phyloP scores from a whole-genome alignment of 768 basidiomycete species.

The Auriscalpium orientale region DNA sequence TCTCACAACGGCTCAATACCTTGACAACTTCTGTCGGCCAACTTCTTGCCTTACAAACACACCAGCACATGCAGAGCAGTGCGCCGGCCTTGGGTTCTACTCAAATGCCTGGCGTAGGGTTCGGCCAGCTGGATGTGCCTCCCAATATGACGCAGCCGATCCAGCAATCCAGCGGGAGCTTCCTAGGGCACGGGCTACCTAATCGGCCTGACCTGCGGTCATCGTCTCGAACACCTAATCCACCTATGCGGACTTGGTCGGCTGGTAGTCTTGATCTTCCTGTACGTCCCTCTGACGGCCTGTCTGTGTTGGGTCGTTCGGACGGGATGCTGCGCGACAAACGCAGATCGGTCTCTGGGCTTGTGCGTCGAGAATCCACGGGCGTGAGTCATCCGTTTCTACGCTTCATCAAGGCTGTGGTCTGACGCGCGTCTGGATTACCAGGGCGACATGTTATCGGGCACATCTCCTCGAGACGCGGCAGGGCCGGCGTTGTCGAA shows the following conservation, averaged over 20 bases:
- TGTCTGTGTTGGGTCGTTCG: conserved; percentile 28
- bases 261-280: conserved; percentile 73
- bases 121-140: conserved; percentile 37
- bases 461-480: conserved; percentile 51
- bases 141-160: conserved; percentile 34
- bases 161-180: conserved; percentile 26
- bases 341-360: conserved; percentile 62
- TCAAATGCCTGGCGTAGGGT: conserved; percentile 23
- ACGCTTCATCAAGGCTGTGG: conserved; percentile 5
- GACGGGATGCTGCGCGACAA: conserved; percentile 52
- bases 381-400: conserved; percentile 41
- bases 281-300: conserved; percentile 40
- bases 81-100: conserved; percentile 18
- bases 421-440: background rate
- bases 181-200: conserved; percentile 55
- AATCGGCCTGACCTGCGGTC: conserved; percentile 59
- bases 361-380: conserved; percentile 68
- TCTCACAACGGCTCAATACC: conserved; percentile 71
- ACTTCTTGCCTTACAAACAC: conserved; percentile 73
- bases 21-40: conserved; percentile 82
- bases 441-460: conserved; percentile 48
- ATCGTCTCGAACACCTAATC: conserved; percentile 53
- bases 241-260: conserved; percentile 80
- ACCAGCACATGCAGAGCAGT: conserved; percentile 34
- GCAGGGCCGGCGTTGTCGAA: conserved; percentile 78